These are phyloP conservation scores for Crassisporium funariophilum DNA, from an alignment of 768 basidiomycete species.

Conservation along the genomic window DNA sequence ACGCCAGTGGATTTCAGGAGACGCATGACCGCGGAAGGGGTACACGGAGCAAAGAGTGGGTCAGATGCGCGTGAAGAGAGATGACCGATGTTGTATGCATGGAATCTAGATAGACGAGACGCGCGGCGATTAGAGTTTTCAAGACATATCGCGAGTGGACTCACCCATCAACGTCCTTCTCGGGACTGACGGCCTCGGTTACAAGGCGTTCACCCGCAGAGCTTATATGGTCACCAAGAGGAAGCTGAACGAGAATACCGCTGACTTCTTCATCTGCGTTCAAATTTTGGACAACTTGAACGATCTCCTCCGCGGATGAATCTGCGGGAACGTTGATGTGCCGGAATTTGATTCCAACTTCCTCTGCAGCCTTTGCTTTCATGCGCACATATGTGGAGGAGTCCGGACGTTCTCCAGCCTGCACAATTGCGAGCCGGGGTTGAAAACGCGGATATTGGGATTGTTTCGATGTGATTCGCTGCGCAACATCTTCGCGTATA, in stretches of 20 bases:
- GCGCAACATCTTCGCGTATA: constrained; percentile 76
- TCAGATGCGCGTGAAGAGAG: constrained; percentile 86
- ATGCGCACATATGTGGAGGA: constrained; percentile 93
- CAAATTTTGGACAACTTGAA: constrained; percentile 75
- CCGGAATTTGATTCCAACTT: constrained; percentile 87
- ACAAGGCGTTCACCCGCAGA: constrained; percentile 85
- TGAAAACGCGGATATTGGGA: constrained; percentile 82
- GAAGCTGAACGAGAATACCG: constrained; percentile 95
- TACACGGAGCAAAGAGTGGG: constrained; percentile 93
- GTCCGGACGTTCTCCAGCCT: constrained; percentile 91
- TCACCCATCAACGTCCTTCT: constrained; percentile 97
- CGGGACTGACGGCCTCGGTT: constrained; percentile 91
- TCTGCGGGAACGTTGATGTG: constrained; percentile 76
- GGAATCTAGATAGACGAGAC: constrained; percentile 64
- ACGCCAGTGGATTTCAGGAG: constrained; percentile 88
- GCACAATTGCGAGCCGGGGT: constrained; percentile 89
- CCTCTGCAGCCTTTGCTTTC: constrained; percentile 95
- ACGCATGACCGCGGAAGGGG: constrained; percentile 89
- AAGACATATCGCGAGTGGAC: constrained; percentile 19
- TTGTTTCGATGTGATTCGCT: constrained; percentile 65
- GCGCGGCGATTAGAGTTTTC: neutral
- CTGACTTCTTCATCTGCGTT: constrained; percentile 82
- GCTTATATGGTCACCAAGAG: constrained; percentile 81
- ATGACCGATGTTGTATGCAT: constrained; percentile 97
- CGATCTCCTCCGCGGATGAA: constrained; percentile 72